Evolutionary conservation across 2,329 filamentous ascomycete species (phyloP), one percentile per base, ranked within the genome.

Genomic region (Botrytis squamosa): DNA sequence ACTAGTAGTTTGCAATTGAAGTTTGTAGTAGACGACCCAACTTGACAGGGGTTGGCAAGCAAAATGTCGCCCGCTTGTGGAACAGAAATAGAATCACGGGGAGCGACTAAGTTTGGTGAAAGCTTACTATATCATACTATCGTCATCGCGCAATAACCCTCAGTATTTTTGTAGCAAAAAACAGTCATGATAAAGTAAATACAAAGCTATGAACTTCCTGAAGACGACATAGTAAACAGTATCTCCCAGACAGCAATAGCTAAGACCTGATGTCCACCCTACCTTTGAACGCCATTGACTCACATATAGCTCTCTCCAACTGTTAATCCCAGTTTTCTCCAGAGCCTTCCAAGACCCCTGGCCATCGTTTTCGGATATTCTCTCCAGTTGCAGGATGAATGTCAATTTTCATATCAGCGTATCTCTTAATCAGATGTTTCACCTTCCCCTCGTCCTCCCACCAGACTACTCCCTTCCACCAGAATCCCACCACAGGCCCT

Each of bases 301-400:
- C 12, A n/a, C 1, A n/a, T 4, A 2, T 2, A 55, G 3, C 25
- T 4, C 49, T n/a, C 12, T 2, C 7, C 6, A n/a, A n/a, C 42
- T 20, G 3, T 44, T 5, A 18, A 44, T 44, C 3, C 38, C 38
- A 12, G 12, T 40, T 12, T 40, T 16, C 42, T 44, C 42, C 4
- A 0, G 16, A 18, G 16, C 5, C 16, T n/a, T n/a, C 25, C 25
- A n/a, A n/a, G 25, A 55, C 1, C 25, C 4, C 38, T 42, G 36
- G 22, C 20, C 14, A n/a, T 29, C 4, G 14, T 20, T 64, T 6
- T 8, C 8, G 25, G 25, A 64, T 63, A 42, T 1, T 3, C 4
- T 14, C 4, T 25, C 29, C 4, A 4, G 6, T 4, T 20, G 1
- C 16, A 65, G 42, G 20, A 16, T 1, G 46, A 25, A 52, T 25